Conservation (phyloP, 1,284 basidiomycete species). For the Ustilago esculenta region DNA sequence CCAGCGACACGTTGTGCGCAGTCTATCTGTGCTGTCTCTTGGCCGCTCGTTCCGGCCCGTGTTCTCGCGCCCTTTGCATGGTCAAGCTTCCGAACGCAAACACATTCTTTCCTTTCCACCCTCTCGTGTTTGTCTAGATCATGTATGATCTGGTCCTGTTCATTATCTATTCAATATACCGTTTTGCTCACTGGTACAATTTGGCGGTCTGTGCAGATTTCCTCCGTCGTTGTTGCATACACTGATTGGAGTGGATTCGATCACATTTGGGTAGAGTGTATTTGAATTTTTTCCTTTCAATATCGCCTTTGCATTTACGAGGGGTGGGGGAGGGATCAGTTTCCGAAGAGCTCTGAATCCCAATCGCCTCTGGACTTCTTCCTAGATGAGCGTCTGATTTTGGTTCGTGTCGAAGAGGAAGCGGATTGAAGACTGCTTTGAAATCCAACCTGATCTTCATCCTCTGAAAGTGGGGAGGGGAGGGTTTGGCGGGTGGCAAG, state of each 20-base stretch:
- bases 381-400: constrained; percentile 12
- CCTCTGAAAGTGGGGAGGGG: neutral
- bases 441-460: neutral
- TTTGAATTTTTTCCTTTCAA: no score
- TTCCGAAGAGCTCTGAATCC: constrained; percentile 32
- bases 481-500: constrained; percentile 8
- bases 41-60: constrained; percentile 36
- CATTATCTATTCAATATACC: constrained; percentile 10
- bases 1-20: neutral
- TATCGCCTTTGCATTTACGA: neutral
- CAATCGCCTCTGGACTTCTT: constrained; percentile 38
- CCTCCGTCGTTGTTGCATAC: no score
- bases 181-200: neutral
- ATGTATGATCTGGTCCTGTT: no score
- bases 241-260: no score
- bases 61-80: neutral
- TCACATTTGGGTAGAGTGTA: no score
- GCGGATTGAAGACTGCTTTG: constrained; percentile 13
- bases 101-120: neutral
- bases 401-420: neutral
- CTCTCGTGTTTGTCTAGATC: neutral
- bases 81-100: no score
- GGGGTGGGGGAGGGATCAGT: neutral
- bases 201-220: no score
- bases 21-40: no score